A percentile compares a stretch with the other conserved stretches of the same genome.
Evolutionary conservation across 805 yeast genomes (phyloP).

Genomic region (Lachancea fermentati): DNA sequence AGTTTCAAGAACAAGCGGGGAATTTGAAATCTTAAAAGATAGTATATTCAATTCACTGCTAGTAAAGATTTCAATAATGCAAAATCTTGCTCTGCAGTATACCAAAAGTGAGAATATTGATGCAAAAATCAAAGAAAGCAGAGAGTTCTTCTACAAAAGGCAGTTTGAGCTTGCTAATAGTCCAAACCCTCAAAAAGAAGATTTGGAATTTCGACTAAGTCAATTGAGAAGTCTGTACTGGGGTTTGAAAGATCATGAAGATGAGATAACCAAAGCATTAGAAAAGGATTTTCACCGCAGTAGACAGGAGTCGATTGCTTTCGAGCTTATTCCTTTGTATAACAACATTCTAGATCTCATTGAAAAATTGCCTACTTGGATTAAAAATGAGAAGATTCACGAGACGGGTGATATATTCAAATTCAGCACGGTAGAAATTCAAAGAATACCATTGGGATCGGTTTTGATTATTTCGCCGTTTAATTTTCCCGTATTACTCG

Average conservation of each 20-base stretch:
- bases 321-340: slow-evolving; percentile 49
- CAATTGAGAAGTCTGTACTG: slow-evolving; percentile 65
- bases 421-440: slow-evolving; percentile 37
- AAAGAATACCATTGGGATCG: slow-evolving; percentile 51
- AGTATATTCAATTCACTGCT: too few species aligned
- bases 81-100: too few species aligned
- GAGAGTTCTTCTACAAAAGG: slow-evolving; percentile 13
- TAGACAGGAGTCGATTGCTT: slow-evolving; percentile 50
- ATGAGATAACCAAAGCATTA: slow-evolving; percentile 52
- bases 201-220: slow-evolving; percentile 41
- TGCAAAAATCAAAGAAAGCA: slow-evolving; percentile 11
- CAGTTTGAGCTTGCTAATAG: slow-evolving; percentile 15
- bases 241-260: slow-evolving; percentile 53
- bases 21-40: too few species aligned
- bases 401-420: slow-evolving; percentile 26
- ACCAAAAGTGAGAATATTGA: slow-evolving; percentile 19
- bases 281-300: slow-evolving; percentile 63
- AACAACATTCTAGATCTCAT: slow-evolving; percentile 58
- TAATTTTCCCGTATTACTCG: slow-evolving; percentile 48
- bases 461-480: slow-evolving; percentile 53
- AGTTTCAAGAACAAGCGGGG: too few species aligned
- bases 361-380: slow-evolving; percentile 54
- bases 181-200: slow-evolving; percentile 14
- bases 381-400: slow-evolving; percentile 40
- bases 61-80: too few species aligned